phyloP scores from a whole-genome alignment of 495 filamentous ascomycete genomes.

The Pseudevernia furfuracea region DNA sequence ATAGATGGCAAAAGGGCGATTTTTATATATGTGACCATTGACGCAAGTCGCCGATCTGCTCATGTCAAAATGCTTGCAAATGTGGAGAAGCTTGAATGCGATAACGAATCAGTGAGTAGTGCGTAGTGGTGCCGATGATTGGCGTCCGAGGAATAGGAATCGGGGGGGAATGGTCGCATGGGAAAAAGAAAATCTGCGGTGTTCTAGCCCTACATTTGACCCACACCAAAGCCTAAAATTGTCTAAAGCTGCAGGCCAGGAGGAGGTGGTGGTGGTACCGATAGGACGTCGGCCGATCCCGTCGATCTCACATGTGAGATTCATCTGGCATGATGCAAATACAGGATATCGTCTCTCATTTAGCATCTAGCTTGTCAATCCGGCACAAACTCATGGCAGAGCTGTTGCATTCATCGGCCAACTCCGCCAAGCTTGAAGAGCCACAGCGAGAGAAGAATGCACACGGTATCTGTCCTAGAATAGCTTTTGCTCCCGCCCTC shows the following conservation, averaged over 20 bases:
- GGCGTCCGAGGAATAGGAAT: too few relatives aligned
- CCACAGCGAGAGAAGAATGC: neutral
- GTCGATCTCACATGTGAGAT: neutral
- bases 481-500: neutral
- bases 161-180: neutral
- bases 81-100: neutral
- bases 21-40: neutral
- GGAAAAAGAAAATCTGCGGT: neutral
- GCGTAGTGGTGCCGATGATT: too few relatives aligned
- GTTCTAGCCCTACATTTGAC: neutral
- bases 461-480: neutral
- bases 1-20: neutral
- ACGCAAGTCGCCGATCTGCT: slow-evolving; percentile 19
- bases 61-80: neutral
- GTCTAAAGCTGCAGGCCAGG: neutral
- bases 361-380: neutral
- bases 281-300: slow-evolving; percentile 6
- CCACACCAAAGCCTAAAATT: neutral
- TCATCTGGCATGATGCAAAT: neutral
- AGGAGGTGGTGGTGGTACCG: neutral
- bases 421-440: neutral
- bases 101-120: neutral
- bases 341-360: neutral
- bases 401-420: neutral
- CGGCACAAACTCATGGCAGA: neutral